A percentile compares a stretch with the other conserved stretches of the same genome.
Conservation (phyloP, 176 grass and related monocot species). For the Oryza australiensis region DNA sequence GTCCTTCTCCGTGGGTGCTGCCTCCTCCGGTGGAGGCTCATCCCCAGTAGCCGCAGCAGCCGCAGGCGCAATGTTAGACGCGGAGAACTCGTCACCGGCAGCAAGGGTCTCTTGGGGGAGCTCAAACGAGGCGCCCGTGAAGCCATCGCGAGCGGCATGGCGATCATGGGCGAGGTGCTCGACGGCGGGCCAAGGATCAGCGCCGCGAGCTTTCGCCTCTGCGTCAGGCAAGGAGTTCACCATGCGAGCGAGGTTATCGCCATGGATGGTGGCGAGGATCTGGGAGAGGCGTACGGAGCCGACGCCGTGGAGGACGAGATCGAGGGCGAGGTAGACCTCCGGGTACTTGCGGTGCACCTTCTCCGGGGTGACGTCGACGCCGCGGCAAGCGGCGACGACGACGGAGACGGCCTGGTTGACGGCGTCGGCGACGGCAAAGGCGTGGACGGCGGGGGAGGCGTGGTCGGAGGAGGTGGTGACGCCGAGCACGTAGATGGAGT, state of each 20-base stretch:
- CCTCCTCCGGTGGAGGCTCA: slow-evolving; percentile 55
- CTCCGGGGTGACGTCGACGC: slow-evolving; percentile 88
- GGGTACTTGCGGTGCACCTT: slow-evolving; percentile 97
- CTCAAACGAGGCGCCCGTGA: slow-evolving; percentile 64
- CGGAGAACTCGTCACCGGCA: slow-evolving; percentile 80
- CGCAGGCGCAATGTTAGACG: slow-evolving; percentile 59
- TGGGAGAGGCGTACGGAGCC: slow-evolving; percentile 83
- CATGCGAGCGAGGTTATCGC: slow-evolving; percentile 95
- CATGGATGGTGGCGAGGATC: slow-evolving; percentile 94
- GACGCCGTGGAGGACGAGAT: slow-evolving; percentile 90
- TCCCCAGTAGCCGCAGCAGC: slow-evolving; percentile 49
- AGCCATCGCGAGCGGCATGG: slow-evolving; percentile 63
- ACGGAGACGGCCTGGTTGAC: slow-evolving; percentile 94
- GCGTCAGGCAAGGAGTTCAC: slow-evolving; percentile 86
- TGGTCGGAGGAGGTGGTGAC: slow-evolving; percentile 88
- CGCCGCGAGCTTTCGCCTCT: slow-evolving; percentile 72
- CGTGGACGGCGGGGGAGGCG: slow-evolving; percentile 63
- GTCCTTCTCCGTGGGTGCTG: slow-evolving; percentile 65
- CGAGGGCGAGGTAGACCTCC: slow-evolving; percentile 94
- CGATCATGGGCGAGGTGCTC: slow-evolving; percentile 70
- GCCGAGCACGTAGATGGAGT: slow-evolving; percentile 95
- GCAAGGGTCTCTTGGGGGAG: slow-evolving; percentile 80
- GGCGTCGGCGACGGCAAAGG: slow-evolving; percentile 90
- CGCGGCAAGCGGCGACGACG: slow-evolving; percentile 83
- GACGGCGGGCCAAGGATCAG: slow-evolving; percentile 66